A percentile compares a stretch with the other conserved stretches of the same genome.
Evolutionary conservation across 805 yeast species (phyloP).

Genomic region (Clavispora asparagi): DNA sequence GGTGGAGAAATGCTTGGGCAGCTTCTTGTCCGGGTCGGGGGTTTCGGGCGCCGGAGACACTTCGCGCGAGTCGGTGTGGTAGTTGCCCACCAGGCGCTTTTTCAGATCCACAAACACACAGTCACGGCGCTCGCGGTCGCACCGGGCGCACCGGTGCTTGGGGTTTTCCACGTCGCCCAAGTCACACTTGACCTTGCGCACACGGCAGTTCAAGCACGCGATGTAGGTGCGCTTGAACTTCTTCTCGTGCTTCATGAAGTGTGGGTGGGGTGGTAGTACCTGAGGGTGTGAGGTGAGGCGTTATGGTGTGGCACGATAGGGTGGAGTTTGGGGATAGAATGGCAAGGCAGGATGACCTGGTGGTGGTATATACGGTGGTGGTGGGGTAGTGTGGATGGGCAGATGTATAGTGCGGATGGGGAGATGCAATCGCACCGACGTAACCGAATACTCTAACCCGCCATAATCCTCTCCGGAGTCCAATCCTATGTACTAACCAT

Average conservation of each 20-base stretch:
- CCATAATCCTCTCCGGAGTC: no score
- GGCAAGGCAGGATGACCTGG: no score
- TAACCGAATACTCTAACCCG: no score
- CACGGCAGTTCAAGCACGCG: conserved; percentile 84
- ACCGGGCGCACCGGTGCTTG: conserved; percentile 73
- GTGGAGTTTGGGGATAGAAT: no score
- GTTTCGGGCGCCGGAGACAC: not conserved
- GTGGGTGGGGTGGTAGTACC: no score
- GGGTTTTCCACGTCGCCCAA: conserved; percentile 73
- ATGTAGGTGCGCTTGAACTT: conserved; percentile 62
- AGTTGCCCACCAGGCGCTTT: conserved; percentile 10
- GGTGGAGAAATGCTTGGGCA: conserved; percentile 29
- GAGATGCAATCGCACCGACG: no score
- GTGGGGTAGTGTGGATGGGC: not conserved
- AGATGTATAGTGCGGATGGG: no score
- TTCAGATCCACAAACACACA: conserved; percentile 56
- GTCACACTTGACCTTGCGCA: conserved; percentile 82
- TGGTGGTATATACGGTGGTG: not conserved
- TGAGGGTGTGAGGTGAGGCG: no score
- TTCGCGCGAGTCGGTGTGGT: not conserved
- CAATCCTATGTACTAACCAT: no score
- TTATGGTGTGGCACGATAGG: no score
- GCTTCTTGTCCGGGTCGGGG: not conserved
- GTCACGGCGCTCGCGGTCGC: conserved; percentile 74
- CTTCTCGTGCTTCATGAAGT: conserved; percentile 1